These are phyloP conservation scores for Schwanniomyces yamadae DNA, from an alignment of 805 yeast genomes.

Conservation along the genomic window DNA sequence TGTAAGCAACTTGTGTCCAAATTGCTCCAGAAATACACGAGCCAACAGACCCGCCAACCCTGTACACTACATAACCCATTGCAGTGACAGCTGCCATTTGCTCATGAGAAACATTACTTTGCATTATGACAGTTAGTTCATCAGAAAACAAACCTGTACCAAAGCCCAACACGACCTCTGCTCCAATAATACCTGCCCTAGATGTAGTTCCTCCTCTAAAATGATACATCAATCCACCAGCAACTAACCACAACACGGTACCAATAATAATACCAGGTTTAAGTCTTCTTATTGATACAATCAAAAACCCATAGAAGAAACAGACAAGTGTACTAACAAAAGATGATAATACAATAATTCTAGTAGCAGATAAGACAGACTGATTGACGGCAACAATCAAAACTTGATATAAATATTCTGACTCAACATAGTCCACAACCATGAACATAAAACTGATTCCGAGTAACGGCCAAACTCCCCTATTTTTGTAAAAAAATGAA, in stretches of 20 bases:
- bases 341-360: slow-evolving; percentile 13
- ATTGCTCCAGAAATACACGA: slow-evolving; percentile 20
- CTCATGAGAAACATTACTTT: slow-evolving; percentile 16
- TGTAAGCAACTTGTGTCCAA: slow-evolving; percentile 13
- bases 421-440: slow-evolving; percentile 11
- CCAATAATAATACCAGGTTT: slow-evolving; percentile 60
- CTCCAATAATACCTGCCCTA: slow-evolving; percentile 18
- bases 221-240: slow-evolving; percentile 55
- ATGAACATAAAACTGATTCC: slow-evolving; percentile 13
- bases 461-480: slow-evolving; percentile 20
- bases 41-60: slow-evolving; percentile 20
- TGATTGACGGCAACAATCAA: slow-evolving; percentile 16
- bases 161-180: slow-evolving; percentile 16
- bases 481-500: slow-evolving; percentile 11
- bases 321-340: slow-evolving; percentile 17
- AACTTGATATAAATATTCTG: slow-evolving; percentile 15
- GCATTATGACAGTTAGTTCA: slow-evolving; percentile 16
- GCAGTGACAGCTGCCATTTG: slow-evolving; percentile 18
- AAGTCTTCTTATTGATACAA: slow-evolving; percentile 14
- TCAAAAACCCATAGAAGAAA: slow-evolving; percentile 14
- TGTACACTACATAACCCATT: slow-evolving; percentile 13
- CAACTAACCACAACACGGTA: slow-evolving; percentile 49
- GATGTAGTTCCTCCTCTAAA: slow-evolving; percentile 43
- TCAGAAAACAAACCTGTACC: slow-evolving; percentile 21
- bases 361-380: slow-evolving; percentile 14